A percentile compares a stretch with the other conserved stretches of the same genome.
Conservation (phyloP, 768 basidiomycete genomes). For the Kwoniella sp. region DNA sequence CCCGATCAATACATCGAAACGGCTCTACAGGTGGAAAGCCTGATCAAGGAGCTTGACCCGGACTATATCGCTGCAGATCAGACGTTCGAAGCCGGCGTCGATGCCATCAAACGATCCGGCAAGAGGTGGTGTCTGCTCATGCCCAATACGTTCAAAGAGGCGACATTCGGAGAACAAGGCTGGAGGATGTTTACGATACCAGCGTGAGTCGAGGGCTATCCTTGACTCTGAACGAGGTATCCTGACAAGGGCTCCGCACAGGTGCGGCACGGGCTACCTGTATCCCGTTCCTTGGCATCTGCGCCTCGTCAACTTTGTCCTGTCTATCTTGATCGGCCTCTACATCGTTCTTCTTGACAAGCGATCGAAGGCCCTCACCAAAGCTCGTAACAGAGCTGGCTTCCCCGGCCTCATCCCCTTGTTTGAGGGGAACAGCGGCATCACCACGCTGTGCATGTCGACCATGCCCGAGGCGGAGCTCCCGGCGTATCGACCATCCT, state of each 20-base stretch:
- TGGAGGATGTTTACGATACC: conserved; percentile 10
- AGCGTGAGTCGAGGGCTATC: conserved; percentile 10
- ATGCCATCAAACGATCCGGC: conserved; percentile 12
- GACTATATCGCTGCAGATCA: conserved; percentile 16
- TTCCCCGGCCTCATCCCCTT: conserved; percentile 17
- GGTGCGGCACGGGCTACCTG: conserved; percentile 13
- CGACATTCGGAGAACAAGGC: conserved; percentile 12
- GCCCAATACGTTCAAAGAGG: conserved; percentile 26
- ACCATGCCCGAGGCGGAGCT: conserved; percentile 19
- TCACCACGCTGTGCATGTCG: conserved; percentile 19
- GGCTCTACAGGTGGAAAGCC: not conserved
- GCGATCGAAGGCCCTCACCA: not conserved
- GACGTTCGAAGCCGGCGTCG: conserved; percentile 8
- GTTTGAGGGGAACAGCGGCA: not conserved
- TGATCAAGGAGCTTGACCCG: conserved; percentile 15
- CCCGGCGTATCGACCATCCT: conserved; percentile 12
- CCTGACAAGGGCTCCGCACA: not conserved
- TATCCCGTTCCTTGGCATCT: conserved; percentile 23
- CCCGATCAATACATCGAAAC: conserved; percentile 20
- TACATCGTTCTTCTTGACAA: conserved; percentile 13
- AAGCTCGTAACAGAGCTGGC: conserved; percentile 21
- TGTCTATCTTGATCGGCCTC: conserved; percentile 3
- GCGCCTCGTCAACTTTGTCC: conserved; percentile 12
- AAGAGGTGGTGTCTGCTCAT: conserved; percentile 7
- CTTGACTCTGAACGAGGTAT: not conserved